These are phyloP conservation scores for Rutstroemia sp. DNA, from an alignment of 2,329 filamentous ascomycete genomes.

Conservation along the genomic window DNA sequence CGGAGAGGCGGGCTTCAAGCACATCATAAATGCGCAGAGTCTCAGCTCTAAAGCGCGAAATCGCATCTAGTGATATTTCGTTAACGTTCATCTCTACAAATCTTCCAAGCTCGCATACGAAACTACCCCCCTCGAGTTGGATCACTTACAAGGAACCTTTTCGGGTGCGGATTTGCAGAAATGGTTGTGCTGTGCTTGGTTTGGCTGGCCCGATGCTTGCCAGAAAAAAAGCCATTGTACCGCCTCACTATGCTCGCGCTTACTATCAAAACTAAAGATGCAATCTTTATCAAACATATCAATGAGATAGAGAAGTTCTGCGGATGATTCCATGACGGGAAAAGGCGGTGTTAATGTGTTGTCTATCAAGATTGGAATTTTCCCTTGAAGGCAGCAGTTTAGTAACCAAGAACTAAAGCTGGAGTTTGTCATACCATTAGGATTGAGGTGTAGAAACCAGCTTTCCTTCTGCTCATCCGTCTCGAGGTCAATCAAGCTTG, in stretches of 20 bases:
- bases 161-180: neutral
- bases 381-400: constrained; percentile 15
- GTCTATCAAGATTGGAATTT: constrained; percentile 43
- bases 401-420: neutral
- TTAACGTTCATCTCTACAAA: neutral
- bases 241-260: constrained; percentile 39
- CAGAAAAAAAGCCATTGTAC: constrained; percentile 50
- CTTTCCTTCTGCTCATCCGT: constrained; percentile 49
- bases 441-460: constrained; percentile 42
- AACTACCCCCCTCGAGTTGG: neutral
- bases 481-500: constrained; percentile 12
- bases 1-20: constrained; percentile 43
- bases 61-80: constrained; percentile 31
- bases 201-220: constrained; percentile 31
- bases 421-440: constrained; percentile 30
- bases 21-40: constrained; percentile 44
- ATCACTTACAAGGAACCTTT: neutral
- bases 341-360: constrained; percentile 41
- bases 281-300: constrained; percentile 39
- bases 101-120: neutral
- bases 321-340: constrained; percentile 44
- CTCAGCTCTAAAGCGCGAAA: constrained; percentile 44
- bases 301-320: constrained; percentile 44
- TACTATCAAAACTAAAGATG: constrained; percentile 43
- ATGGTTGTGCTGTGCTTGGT: neutral